These are phyloP conservation scores for Mycosarcoma maydis DNA, from an alignment of 1,284 basidiomycete species.

Conservation along the genomic window DNA sequence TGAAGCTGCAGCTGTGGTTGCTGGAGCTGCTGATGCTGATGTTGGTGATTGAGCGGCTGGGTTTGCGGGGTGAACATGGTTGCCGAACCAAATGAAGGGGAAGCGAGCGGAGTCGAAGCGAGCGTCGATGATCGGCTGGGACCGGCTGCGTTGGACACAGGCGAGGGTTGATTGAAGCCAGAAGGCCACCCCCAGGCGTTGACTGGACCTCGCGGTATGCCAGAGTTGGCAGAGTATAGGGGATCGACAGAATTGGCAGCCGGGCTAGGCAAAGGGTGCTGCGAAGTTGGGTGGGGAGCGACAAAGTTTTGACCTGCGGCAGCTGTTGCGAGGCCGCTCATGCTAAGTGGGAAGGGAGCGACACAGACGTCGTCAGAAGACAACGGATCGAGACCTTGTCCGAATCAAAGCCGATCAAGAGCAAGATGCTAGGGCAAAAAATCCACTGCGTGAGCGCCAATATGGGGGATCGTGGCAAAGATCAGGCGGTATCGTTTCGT, in stretches of 20 bases:
- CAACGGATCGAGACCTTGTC: constrained; percentile 14
- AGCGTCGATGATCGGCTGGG: constrained; percentile 23
- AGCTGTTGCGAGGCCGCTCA: constrained; percentile 50
- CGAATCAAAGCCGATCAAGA: constrained; percentile 2
- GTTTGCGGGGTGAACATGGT: constrained; percentile 36
- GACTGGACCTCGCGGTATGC: constrained; percentile 33
- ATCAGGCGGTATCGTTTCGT: too few species aligned
- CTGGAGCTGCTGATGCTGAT: constrained; percentile 24
- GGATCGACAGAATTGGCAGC: constrained; percentile 23
- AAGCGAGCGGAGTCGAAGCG: constrained; percentile 17
- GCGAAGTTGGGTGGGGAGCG: constrained; percentile 23
- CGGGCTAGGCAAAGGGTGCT: constrained; percentile 23
- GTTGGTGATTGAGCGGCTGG: constrained; percentile 26
- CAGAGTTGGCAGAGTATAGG: constrained; percentile 10
- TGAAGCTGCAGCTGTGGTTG: constrained; percentile 24
- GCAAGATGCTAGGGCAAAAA: constrained; percentile 1
- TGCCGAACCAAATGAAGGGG: constrained; percentile 25
- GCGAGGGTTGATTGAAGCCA: constrained; percentile 42
- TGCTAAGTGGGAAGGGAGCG: constrained; percentile 23
- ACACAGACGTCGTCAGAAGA: not conserved
- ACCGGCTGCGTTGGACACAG: constrained; percentile 20
- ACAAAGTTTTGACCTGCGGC: constrained; percentile 34
- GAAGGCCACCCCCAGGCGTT: constrained; percentile 56
- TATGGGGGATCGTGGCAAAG: not conserved
- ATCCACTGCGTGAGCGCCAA: not conserved